These are phyloP conservation scores for Novymonas esmeraldas DNA, from an alignment of 208 protist genomes.

Conservation along the genomic window DNA sequence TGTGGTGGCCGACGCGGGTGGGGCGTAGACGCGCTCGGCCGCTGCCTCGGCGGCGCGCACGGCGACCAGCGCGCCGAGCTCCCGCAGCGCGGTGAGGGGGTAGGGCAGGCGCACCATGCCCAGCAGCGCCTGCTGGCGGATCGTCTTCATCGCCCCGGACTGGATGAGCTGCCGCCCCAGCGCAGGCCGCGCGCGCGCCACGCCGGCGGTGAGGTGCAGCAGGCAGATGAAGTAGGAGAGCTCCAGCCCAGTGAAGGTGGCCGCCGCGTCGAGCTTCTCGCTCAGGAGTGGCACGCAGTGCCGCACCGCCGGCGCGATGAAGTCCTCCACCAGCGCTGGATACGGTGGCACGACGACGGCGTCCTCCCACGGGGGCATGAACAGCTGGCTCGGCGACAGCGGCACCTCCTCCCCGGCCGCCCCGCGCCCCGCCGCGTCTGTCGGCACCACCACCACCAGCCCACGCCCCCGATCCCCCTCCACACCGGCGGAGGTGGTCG, in stretches of 20 bases:
- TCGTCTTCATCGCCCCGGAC: constrained; percentile 30
- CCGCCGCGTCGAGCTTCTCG: constrained; percentile 18
- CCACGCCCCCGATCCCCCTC: constrained; percentile 22
- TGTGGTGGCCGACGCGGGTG: not conserved
- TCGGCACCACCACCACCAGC: constrained; percentile 24
- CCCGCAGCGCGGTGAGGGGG: constrained; percentile 51
- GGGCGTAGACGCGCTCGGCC: constrained; percentile 15
- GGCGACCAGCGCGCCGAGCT: constrained; percentile 45
- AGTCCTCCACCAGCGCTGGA: constrained; percentile 26
- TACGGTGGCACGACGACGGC: constrained; percentile 29
- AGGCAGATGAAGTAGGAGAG: constrained; percentile 35
- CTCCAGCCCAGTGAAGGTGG: constrained; percentile 24
- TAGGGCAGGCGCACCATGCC: constrained; percentile 46
- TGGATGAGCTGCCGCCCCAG: constrained; percentile 52
- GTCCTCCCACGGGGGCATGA: constrained; percentile 19
- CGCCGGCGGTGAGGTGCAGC: constrained; percentile 38
- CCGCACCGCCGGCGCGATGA: constrained; percentile 28
- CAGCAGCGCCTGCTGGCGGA: constrained; percentile 50
- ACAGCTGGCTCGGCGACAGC: constrained; percentile 16
- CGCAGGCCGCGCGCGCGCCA: constrained; percentile 45
- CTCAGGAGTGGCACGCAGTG: constrained; percentile 22
- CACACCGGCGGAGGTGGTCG: constrained; percentile 2
- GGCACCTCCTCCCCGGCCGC: constrained; percentile 19
- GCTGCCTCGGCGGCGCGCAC: constrained; percentile 27
- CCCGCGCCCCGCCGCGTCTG: constrained; percentile 3